A percentile compares a stretch with the other conserved stretches of the same genome.
Conservation (phyloP, 2,329 filamentous ascomycete species). For the Aureobasidium vineae region DNA sequence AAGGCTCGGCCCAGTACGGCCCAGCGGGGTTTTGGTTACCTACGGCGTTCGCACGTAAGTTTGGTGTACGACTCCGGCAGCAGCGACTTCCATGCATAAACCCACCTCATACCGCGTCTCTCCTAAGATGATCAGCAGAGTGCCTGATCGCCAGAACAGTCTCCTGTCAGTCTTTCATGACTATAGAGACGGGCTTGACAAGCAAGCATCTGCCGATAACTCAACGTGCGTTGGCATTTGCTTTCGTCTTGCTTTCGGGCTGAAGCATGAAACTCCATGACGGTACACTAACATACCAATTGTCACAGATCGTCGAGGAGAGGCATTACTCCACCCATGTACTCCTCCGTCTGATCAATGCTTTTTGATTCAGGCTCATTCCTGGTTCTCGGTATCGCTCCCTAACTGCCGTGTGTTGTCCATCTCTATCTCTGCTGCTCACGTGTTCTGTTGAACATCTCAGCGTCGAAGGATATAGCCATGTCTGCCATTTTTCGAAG, state of each 20-base stretch:
- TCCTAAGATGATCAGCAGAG: background rate
- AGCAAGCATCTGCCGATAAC: background rate
- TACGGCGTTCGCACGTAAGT: no score
- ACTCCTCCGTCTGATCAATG: background rate
- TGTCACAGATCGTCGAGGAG: background rate
- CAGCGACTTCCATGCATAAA: background rate
- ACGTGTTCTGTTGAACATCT: background rate
- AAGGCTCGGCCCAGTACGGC: background rate
- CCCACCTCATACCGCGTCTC: background rate
- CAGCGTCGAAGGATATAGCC: background rate
- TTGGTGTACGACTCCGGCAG: background rate
- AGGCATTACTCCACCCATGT: background rate
- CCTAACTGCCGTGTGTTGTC: background rate
- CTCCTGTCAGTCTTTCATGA: background rate
- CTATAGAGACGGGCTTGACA: background rate
- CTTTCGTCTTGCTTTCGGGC: background rate
- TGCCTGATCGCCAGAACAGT: background rate
- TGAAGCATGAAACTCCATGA: background rate
- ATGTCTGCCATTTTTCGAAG: background rate
- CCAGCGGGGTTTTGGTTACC: background rate
- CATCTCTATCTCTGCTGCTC: background rate
- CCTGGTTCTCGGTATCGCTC: background rate
- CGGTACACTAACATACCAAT: constrained; percentile 16
- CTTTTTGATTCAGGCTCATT: background rate
- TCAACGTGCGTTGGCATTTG: background rate